Percentiles rank a stretch among this genome's conserved stretches.
Evolutionary conservation across 2,329 filamentous ascomycete species (phyloP).

Genomic region (Mariannaea elegans): DNA sequence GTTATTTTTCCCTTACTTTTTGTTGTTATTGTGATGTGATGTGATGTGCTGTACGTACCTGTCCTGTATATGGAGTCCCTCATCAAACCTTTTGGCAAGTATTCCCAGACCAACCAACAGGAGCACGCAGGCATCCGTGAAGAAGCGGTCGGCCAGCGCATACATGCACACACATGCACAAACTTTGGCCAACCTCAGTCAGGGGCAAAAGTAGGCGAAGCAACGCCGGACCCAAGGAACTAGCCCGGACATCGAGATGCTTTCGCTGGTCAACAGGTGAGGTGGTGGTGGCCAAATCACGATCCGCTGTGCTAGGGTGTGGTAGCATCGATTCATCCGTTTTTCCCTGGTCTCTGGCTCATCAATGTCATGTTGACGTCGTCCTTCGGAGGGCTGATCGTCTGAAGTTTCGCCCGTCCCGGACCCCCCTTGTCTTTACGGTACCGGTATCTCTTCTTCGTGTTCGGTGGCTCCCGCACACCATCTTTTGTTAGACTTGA

Average conservation of each 20-base stretch:
- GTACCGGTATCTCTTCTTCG: conserved; percentile 31
- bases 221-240: background rate
- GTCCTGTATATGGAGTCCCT: background rate
- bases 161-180: background rate
- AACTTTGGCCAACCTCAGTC: background rate
- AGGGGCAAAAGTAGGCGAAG: background rate
- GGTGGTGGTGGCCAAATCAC: conserved; percentile 11
- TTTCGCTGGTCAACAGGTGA: background rate
- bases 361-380: conserved; percentile 22
- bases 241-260: background rate
- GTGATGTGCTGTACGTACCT: background rate
- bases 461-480: conserved; percentile 46
- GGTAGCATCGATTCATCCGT: background rate
- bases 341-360: background rate
- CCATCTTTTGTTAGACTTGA: conserved; percentile 32
- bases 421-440: too few species aligned
- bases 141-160: conserved; percentile 6
- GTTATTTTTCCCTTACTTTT: background rate
- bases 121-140: background rate
- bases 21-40: background rate
- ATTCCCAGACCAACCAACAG: background rate
- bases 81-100: background rate
- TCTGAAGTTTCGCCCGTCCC: conserved; percentile 24
- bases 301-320: background rate
- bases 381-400: conserved; percentile 11